Conservation (phyloP, 164 flowering plant genomes). For the Buxus sempervirens region DNA sequence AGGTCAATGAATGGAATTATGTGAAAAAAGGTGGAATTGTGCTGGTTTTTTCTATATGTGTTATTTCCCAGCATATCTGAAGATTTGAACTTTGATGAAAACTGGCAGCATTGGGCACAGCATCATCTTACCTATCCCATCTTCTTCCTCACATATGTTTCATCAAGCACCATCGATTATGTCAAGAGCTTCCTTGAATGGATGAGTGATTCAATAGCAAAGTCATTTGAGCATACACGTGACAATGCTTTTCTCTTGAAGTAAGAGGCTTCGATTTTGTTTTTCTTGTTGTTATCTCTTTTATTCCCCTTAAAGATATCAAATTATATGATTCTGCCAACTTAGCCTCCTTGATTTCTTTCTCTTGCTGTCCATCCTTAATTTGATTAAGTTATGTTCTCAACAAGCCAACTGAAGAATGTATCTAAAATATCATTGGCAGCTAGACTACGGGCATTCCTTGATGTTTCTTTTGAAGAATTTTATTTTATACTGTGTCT, state of each 20-base stretch:
- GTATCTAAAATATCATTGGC: not conserved
- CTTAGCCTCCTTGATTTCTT: no score
- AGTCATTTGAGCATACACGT: constrained; percentile 93
- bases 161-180: constrained; percentile 88
- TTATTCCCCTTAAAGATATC: no score
- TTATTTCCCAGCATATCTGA: not conserved
- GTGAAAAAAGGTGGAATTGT: not conserved
- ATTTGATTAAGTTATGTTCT: no score
- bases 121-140: constrained; percentile 72
- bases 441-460: not conserved
- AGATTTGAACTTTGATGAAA: constrained; percentile 10
- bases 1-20: constrained; percentile 37
- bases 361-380: not conserved
- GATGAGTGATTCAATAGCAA: constrained; percentile 97
- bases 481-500: no score
- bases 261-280: constrained; percentile 39
- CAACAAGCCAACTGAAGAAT: no score
- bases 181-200: constrained; percentile 97
- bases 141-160: constrained; percentile 79
- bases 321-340: no score
- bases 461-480: not conserved
- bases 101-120: constrained; percentile 73
- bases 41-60: not conserved
- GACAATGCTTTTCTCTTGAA: constrained; percentile 90
- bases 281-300: not conserved